These are phyloP conservation scores for Adansonia madagascariensis DNA, from an alignment of 441 rosid species.

Conservation along the genomic window DNA sequence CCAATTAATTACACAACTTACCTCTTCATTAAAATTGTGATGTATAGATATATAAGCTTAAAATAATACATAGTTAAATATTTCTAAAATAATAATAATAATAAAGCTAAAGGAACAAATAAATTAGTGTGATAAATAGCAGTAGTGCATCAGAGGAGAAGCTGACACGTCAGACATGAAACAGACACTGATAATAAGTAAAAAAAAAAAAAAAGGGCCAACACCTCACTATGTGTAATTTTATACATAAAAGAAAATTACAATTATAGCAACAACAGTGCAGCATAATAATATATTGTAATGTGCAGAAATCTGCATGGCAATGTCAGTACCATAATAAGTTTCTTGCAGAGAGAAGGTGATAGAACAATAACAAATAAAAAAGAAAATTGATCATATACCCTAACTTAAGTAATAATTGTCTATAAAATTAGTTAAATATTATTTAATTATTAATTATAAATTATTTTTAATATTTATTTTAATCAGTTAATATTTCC, in stretches of 20 bases:
- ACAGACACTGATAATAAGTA: neutral
- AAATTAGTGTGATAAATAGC: neutral
- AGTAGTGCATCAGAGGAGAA: neutral
- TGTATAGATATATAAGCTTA: no score
- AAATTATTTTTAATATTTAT: no score
- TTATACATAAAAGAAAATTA: neutral
- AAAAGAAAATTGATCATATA: neutral
- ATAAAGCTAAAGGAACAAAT: no score
- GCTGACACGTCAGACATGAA: conserved; percentile 27
- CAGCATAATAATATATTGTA: neutral
- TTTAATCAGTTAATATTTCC: no score
- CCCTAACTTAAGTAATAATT: neutral
- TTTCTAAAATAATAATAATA: no score
- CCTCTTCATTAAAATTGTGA: no score
- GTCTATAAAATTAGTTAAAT: neutral
- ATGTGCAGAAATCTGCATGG: conserved; percentile 18
- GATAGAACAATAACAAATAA: no score
- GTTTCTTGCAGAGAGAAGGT: no score
- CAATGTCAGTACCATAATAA: neutral
- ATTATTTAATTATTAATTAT: no score
- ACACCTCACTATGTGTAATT: conserved; percentile 26
- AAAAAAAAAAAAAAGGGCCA: neutral
- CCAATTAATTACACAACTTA: no score
- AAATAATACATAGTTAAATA: no score
- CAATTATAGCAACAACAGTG: neutral